phyloP scores from a whole-genome alignment of 2,329 filamentous ascomycete genomes.

The Dactylonectria estremocensis region DNA sequence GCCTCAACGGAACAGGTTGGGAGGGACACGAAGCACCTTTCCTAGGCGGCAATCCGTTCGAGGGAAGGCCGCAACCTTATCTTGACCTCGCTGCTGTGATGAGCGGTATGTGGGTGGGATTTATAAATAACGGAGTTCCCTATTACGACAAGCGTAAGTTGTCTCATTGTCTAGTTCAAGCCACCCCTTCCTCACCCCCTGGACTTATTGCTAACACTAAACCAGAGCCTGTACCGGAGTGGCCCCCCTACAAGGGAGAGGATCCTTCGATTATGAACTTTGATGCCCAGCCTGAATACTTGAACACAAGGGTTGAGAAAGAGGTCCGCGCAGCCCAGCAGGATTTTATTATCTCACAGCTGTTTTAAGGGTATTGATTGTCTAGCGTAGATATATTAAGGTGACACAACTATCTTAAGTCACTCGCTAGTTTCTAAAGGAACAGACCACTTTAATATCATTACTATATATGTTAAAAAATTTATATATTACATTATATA shows the following conservation, averaged over 20 bases:
- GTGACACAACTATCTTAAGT: too few relatives aligned
- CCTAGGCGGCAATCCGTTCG: background rate
- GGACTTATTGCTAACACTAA: conserved; percentile 1
- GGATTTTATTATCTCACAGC: background rate
- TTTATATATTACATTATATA: too few relatives aligned
- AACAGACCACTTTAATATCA: too few relatives aligned
- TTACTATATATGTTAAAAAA: too few relatives aligned
- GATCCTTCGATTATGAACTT: background rate
- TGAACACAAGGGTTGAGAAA: background rate
- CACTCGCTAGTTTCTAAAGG: too few relatives aligned
- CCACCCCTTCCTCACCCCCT: background rate
- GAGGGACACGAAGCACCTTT: background rate
- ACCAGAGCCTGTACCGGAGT: background rate
- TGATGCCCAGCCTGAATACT: background rate
- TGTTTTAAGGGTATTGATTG: background rate
- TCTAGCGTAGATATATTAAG: background rate
- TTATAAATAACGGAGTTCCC: background rate
- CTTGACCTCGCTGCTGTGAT: background rate
- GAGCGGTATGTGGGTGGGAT: background rate
- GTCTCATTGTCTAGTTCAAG: background rate
- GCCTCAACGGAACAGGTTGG: background rate
- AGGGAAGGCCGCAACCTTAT: background rate
- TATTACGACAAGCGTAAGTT: background rate
- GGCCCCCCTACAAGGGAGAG: background rate
- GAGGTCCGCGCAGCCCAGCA: background rate